Evolutionary conservation across 179 eudicot species (phyloP).

Genomic region (Patellifolia procumbens): DNA sequence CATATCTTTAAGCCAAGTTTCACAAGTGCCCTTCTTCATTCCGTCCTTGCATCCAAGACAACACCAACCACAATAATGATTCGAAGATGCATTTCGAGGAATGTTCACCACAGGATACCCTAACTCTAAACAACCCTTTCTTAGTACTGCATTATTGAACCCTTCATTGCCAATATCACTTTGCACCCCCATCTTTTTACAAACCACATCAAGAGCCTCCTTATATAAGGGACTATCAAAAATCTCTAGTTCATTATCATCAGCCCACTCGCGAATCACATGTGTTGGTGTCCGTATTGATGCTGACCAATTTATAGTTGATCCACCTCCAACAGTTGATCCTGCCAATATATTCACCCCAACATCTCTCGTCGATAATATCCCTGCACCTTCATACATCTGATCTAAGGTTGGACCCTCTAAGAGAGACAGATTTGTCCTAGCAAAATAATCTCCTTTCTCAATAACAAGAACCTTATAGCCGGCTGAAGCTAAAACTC

Average conservation of each 20-base stretch:
- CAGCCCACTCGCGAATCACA: constrained; percentile 57
- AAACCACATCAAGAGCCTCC: constrained; percentile 56
- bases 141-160: constrained; percentile 45
- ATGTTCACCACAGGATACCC: constrained; percentile 49
- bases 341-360: constrained; percentile 55
- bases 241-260: constrained; percentile 35
- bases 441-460: constrained; percentile 60
- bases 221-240: constrained; percentile 41
- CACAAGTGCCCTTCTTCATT: constrained; percentile 55
- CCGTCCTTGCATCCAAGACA: constrained; percentile 74
- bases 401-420: constrained; percentile 58
- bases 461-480: constrained; percentile 70
- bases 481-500: constrained; percentile 64
- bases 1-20: constrained; percentile 73
- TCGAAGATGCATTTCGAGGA: constrained; percentile 51
- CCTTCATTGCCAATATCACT: constrained; percentile 49
- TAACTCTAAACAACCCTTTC: constrained; percentile 58
- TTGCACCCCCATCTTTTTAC: constrained; percentile 69
- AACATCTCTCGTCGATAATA: constrained; percentile 43
- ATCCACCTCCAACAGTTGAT: constrained; percentile 79
- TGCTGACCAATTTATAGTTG: constrained; percentile 66
- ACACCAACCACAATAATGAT: constrained; percentile 86
- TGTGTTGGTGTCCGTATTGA: constrained; percentile 60
- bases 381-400: constrained; percentile 67
- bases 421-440: constrained; percentile 54